These are phyloP conservation scores for thale cress (Arabidopsis thaliana) DNA, from an alignment of 345 rosid species.

Conservation along the genomic window DNA sequence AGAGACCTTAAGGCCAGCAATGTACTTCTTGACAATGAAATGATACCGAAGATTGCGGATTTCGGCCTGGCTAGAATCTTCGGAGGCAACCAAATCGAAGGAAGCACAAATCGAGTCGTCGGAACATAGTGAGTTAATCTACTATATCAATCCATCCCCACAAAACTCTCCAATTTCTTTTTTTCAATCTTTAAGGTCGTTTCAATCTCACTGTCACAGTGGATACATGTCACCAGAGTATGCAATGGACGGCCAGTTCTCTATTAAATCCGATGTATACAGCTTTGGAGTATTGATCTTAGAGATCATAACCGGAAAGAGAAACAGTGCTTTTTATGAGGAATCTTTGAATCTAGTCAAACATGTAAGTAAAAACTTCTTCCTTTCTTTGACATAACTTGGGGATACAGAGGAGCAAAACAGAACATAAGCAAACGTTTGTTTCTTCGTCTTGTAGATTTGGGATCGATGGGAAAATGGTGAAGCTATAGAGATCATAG, in stretches of 20 bases:
- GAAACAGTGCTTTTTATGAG: slow-evolving; percentile 38
- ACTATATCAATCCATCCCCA: background rate
- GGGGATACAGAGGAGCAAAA: slow-evolving; percentile 9
- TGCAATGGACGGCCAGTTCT: slow-evolving; percentile 68
- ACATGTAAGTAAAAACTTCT: slow-evolving; percentile 50
- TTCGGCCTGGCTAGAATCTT: slow-evolving; percentile 73
- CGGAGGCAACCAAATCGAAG: slow-evolving; percentile 57
- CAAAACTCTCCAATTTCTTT: background rate
- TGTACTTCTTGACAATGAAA: slow-evolving; percentile 54
- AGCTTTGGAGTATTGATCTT: slow-evolving; percentile 68
- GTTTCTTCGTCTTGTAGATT: slow-evolving; percentile 42
- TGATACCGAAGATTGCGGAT: slow-evolving; percentile 72
- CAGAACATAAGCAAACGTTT: slow-evolving; percentile 4
- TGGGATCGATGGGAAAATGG: slow-evolving; percentile 64
- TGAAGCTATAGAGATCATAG: slow-evolving; percentile 46
- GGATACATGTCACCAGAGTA: slow-evolving; percentile 90
- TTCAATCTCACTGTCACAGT: slow-evolving; percentile 38
- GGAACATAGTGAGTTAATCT: slow-evolving; percentile 68
- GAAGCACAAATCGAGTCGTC: slow-evolving; percentile 57
- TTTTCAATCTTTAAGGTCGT: background rate
- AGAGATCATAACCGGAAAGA: slow-evolving; percentile 65
- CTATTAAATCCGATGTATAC: slow-evolving; percentile 70
- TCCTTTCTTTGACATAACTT: background rate
- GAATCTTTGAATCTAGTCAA: slow-evolving; percentile 54
- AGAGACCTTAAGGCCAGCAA: slow-evolving; percentile 75